These are phyloP conservation scores for Tricholomella constricta DNA, from an alignment of 768 basidiomycete genomes.

Conservation along the genomic window DNA sequence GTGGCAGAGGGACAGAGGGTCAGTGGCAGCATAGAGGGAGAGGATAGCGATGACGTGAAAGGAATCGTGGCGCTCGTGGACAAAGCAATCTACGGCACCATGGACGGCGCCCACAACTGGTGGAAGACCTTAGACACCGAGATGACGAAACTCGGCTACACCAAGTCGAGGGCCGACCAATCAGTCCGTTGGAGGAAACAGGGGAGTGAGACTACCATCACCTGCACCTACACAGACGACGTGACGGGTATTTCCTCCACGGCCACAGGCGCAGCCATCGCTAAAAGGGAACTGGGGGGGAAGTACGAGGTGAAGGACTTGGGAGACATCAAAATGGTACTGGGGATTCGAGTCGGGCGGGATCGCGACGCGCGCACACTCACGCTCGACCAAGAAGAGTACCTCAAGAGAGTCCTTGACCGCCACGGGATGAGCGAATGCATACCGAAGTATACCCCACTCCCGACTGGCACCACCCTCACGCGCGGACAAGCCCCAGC, in stretches of 20 bases:
- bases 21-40: background rate
- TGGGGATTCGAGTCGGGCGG: background rate
- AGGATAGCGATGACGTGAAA: background rate
- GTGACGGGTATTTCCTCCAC: background rate
- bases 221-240: background rate
- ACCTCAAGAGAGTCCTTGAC: too few species aligned
- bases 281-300: too few species aligned
- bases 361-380: background rate
- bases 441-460: too few species aligned
- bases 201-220: background rate
- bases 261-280: too few species aligned
- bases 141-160: background rate
- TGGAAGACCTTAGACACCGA: background rate
- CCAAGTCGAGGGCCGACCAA: background rate
- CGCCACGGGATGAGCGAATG: constrained; percentile 27
- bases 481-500: background rate
- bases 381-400: too few species aligned
- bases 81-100: background rate
- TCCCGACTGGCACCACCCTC: background rate
- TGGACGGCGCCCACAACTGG: constrained; percentile 3
- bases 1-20: background rate
- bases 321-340: background rate
- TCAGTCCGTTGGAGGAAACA: background rate
- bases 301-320: too few species aligned
- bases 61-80: background rate